Base-by-base conservation (phyloP, 139 green algal species). In the Chlamydomonas sphaeroides region DNA sequence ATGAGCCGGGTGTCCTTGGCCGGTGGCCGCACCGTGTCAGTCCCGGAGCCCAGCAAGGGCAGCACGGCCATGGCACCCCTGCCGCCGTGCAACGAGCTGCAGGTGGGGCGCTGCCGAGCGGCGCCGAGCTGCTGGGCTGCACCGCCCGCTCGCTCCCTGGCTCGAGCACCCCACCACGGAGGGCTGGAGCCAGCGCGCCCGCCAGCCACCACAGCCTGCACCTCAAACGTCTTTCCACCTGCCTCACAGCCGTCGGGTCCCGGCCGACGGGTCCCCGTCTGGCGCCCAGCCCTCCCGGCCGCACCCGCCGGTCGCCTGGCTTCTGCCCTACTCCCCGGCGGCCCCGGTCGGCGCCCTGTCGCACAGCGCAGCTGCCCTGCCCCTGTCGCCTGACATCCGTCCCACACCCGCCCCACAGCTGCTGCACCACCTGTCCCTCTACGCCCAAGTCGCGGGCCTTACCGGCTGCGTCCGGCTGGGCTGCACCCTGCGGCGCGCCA, bases 401-500 rank as follows among this genome's bases (percentile, higher is more conserved):
- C 51, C 35, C 15, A 35, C 71, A 1, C 48, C 21, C 51, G 71
- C 67, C 7, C 51, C 56, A 23, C 35, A 79, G 56, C 72, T 80
- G 30, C 57, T 80, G 11, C 56, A 39, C 38, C 72, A 80, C 57
- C 18, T 80, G 1, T 23, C 28, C 18, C 38, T 41, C 1, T 80
- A 80, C 53, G 57, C 56, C 15, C 56, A 68, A 5, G 72, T 53
- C 3, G 38, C 72, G 0, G 74, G 74, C 15, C 32, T 80, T 20
- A 20, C 68, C 23, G 14, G 30, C 15, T 48, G 32, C n/a, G 20
- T 80, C 7, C 61, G 42, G 26, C 41, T 80, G 39, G 61, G 61
- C 61, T 80, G 74, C 61, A 80, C 59, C 15, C 74, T 80, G 30
- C 74, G 59, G 11, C 17, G 74, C 30, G 74, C 74, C 39, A 80